phyloP scores from a whole-genome alignment of 768 basidiomycete genomes.

The Hericium alpestre region DNA sequence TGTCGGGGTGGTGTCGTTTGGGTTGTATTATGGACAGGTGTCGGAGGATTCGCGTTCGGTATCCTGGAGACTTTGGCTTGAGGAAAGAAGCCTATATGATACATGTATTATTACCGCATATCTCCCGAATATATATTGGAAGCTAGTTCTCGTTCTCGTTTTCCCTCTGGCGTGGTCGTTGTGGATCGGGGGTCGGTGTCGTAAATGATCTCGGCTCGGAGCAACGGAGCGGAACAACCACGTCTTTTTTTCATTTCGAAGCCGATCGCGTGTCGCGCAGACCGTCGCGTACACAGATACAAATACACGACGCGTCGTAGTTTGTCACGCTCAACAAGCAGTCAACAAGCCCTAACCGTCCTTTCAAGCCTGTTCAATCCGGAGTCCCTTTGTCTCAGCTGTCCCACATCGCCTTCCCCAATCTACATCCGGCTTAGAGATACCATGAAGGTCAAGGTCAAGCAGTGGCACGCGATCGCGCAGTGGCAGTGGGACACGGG shows the following conservation, averaged over 20 bases:
- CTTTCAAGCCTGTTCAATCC: background rate
- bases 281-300: conserved; percentile 10
- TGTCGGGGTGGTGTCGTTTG: too few species aligned
- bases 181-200: background rate
- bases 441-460: conserved; percentile 71
- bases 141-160: background rate
- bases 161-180: background rate
- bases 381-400: background rate
- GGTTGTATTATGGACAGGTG: too few species aligned
- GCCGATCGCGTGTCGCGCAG: background rate
- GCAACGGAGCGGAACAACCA: background rate
- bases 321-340: background rate
- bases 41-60: too few species aligned
- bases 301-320: conserved; percentile 12
- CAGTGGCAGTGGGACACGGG: conserved; percentile 78
- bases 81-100: background rate
- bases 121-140: background rate
- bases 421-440: too few species aligned
- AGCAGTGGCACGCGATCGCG: conserved; percentile 81
- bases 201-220: background rate
- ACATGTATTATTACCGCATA: background rate
- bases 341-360: background rate
- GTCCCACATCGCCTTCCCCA: background rate
- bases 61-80: too few species aligned
- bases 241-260: background rate